Conservation (phyloP, 176 grass and related monocot genomes). For the Rhynchospora pubera region DNA sequence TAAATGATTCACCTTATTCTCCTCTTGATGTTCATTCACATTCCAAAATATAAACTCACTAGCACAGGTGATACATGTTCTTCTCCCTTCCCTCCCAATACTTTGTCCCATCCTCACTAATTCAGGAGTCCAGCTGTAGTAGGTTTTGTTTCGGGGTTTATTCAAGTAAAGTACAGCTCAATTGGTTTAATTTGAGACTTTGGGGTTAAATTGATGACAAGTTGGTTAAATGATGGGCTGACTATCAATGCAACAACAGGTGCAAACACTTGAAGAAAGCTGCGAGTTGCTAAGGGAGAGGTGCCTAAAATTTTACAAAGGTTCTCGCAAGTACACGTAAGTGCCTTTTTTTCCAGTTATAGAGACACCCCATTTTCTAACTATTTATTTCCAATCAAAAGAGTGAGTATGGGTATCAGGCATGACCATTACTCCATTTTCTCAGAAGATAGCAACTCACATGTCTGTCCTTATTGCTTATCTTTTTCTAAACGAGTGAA, state of each 20-base stretch:
- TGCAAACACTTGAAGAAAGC: conserved; percentile 91
- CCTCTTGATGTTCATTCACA: neutral
- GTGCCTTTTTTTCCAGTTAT: conserved; percentile 23
- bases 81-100: neutral
- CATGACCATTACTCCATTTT: neutral
- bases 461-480: neutral
- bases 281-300: conserved; percentile 80
- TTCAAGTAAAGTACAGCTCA: neutral
- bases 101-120: neutral
- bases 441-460: neutral
- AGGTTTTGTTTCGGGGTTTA: neutral
- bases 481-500: too few relatives aligned
- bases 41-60: neutral
- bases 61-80: neutral
- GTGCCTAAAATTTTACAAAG: conserved; percentile 97
- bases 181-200: neutral
- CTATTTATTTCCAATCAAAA: neutral
- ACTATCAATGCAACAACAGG: conserved; percentile 41
- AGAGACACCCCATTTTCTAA: neutral
- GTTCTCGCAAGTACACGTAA: conserved; percentile 97
- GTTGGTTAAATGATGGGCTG: neutral
- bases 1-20: neutral
- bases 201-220: neutral
- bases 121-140: neutral
- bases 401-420: neutral